Percentiles rank a stretch among this genome's conserved stretches.
Conservation (phyloP, 2,329 filamentous ascomycete genomes). For the Apiospora marii region DNA sequence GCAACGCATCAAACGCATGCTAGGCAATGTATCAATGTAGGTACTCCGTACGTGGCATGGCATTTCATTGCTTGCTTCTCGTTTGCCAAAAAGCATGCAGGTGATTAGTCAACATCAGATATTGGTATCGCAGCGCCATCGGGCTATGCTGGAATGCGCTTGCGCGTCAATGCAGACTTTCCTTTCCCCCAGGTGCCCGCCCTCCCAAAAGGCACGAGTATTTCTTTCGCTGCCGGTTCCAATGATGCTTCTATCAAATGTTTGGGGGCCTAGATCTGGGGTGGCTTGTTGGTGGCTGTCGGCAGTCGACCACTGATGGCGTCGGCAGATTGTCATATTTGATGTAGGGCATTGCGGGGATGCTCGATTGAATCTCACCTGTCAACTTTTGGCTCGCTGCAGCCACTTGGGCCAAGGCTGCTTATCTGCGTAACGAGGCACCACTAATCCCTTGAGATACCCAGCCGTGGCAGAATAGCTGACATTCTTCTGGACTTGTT, state of each 20-base stretch:
- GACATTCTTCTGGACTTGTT: neutral
- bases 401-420: too few relatives aligned
- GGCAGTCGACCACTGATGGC: neutral
- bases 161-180: neutral
- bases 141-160: neutral
- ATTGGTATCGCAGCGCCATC: neutral
- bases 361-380: too few relatives aligned
- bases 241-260: neutral
- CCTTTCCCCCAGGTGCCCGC: neutral
- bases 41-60: neutral
- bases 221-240: neutral
- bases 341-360: neutral
- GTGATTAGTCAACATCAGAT: neutral
- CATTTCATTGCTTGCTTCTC: neutral
- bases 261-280: neutral
- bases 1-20: neutral
- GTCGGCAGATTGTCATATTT: neutral
- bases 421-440: too few relatives aligned
- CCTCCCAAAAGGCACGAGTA: too few relatives aligned
- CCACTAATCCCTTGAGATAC: neutral
- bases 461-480: neutral
- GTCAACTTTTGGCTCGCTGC: too few relatives aligned
- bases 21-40: neutral
- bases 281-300: neutral
- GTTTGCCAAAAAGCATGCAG: neutral